Conservation (phyloP, 1,284 basidiomycete genomes). For the Trichosporon ovoides region DNA sequence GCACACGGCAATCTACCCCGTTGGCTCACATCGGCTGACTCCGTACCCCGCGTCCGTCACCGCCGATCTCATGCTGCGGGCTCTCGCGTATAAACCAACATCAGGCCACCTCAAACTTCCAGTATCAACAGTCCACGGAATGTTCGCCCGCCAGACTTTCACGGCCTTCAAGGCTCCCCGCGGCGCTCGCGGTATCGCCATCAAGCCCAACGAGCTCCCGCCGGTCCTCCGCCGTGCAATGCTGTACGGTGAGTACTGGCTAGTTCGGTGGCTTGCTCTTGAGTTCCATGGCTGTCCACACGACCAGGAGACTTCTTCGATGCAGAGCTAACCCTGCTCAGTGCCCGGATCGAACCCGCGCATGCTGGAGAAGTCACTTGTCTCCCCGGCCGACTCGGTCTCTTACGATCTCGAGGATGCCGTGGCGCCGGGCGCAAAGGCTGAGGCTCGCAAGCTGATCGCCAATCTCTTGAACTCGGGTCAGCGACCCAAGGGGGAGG, state of each 20-base stretch:
- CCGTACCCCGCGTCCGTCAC: neutral
- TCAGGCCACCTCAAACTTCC: neutral
- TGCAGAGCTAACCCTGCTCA: conserved; percentile 29
- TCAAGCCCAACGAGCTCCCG: conserved; percentile 6
- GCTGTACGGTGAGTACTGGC: conserved; percentile 36
- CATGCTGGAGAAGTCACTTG: conserved; percentile 73
- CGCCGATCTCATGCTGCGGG: too few species aligned
- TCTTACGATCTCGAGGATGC: conserved; percentile 86
- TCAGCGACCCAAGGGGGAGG: conserved; percentile 48
- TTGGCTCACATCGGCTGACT: neutral
- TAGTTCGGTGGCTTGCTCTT: too few species aligned
- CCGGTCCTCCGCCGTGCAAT: conserved; percentile 38
- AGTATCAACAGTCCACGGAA: neutral
- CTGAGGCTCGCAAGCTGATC: conserved; percentile 58
- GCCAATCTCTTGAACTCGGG: conserved; percentile 55
- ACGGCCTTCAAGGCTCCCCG: conserved; percentile 1
- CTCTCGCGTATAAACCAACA: too few species aligned
- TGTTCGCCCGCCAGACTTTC: neutral
- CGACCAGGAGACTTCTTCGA: too few species aligned
- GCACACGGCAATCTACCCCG: neutral
- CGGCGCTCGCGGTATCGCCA: conserved; percentile 11
- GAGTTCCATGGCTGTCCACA: too few species aligned
- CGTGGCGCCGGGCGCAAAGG: conserved; percentile 65
- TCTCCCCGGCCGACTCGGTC: conserved; percentile 61
- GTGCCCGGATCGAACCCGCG: conserved; percentile 70